Evolutionary conservation across 2,329 filamentous ascomycete species (phyloP), one percentile per base, ranked within the genome.

Genomic region (Cladorrhinum sp.): DNA sequence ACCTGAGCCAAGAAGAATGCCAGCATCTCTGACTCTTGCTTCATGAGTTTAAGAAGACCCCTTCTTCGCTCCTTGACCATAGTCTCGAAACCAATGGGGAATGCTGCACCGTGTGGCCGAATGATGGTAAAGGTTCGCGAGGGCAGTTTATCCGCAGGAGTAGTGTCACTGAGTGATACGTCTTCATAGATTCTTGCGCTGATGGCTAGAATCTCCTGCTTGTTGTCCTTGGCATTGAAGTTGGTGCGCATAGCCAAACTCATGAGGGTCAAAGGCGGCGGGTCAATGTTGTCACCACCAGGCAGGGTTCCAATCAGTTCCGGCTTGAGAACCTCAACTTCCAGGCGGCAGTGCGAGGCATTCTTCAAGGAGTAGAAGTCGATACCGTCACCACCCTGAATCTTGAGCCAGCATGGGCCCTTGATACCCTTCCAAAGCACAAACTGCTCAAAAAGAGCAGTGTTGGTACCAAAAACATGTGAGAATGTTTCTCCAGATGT

Each of bases 371-470:
- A 81, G 18, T 84, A 83, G 72, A 96, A 97, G 73, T 97, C 88
- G 28, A 90, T 90, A 66, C 90, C 88, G 73, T 97, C 88, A 28
- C 90, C 91, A 66, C 90, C 88, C 66, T 92, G 84, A 59, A 99
- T 95, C 72, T 89, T 93, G 51, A 99, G 83, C 95, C 95, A 99
- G 74, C 95, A 98, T 28, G 95, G 95, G 1, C 95, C 95, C 94
- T 97, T 99, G 68, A 99, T 91, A 72, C 96, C 96, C 78, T 97
- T 98, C 90, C 93, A 97, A 4, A 99, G 82, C 20, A 99, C 95
- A 72, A 99, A 99, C 69, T 99, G 95, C 75, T 99, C 95, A 69
- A 99, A 99, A 0, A 99, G 81, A 1, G 91, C 87, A 0, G 95
- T 99, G 73, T 95, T 96, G 60, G 90, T 89, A 26, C 96, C 95